Evolutionary conservation across 768 basidiomycete genomes (phyloP), one percentile per base, ranked within the genome.

Genomic region (Tricholoma bakamatsutake): DNA sequence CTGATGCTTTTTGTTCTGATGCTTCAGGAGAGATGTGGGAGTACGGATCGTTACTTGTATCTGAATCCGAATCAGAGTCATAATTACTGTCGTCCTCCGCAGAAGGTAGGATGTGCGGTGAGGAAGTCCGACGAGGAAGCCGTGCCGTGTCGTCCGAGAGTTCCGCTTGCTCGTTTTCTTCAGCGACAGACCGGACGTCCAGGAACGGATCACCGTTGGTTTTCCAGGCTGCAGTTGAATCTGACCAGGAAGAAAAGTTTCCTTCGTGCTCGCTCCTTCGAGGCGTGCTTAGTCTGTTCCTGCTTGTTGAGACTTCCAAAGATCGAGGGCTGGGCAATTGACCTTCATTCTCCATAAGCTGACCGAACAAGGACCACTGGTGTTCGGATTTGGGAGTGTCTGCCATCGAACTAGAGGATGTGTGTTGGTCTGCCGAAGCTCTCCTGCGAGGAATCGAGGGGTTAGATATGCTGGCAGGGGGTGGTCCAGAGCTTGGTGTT

Each of bases 331-430:
- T 62, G 5, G 67, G 71, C 35, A 75, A 62, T 37, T 77, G 78
- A 1, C 78, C 79, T 47, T 82, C 84, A 61, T 83, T 82, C 63
- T 87, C 81, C 84, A 88, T 87, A 39, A 87, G 66, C 64, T 88
- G 84, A 7, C 78, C 81, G 60, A 89, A 89, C 5, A 88, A 69
- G 0, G 84, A 72, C 88, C 88, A 89, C 71, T 78, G 72, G n/a
- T 67, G 67, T 6, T 71, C 65, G 12, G 65, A 62, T 13, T 51
- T 28, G 15, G 52, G 56, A 21, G 57, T 56, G 9, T 21, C 24
- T 1, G 52, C 37, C 37, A 50, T 39, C 54, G 57, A 21, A 58
- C 57, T 53, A 55, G 68, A 58, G 50, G 50, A 37, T 15, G 56
- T 33, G 21, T 56, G 60, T 33, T 60, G 46, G 5, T 54, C 51